Evolutionary conservation across 2,329 filamentous ascomycete genomes (phyloP).

Genomic region (Fusarium scirpi): DNA sequence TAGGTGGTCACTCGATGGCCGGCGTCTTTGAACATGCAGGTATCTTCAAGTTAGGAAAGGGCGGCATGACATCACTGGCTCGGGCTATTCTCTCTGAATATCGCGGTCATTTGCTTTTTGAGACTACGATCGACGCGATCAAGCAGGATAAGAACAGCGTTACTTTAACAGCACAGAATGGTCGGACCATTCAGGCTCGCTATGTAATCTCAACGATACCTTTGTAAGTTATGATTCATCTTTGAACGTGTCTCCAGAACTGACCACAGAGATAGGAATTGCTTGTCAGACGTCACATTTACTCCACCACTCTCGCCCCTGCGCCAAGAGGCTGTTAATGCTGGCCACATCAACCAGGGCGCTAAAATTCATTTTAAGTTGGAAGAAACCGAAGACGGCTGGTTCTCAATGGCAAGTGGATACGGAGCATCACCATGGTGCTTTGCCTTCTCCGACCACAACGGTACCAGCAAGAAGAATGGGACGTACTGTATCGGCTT

Average conservation of each 20-base stretch:
- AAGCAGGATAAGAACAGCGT: background rate
- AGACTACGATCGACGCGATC: background rate
- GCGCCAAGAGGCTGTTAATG: background rate
- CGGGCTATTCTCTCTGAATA: background rate
- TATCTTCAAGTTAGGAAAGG: background rate
- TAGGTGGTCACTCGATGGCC: constrained; percentile 26
- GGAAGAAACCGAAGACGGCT: accelerated
- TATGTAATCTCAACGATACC: background rate
- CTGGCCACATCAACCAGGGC: background rate
- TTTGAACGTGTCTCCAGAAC: too few species aligned
- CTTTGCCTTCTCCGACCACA: background rate
- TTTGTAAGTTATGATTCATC: background rate
- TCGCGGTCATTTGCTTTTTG: background rate
- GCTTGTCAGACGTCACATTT: background rate
- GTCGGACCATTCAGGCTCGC: background rate
- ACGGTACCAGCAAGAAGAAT: background rate
- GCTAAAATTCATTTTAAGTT: background rate
- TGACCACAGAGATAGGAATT: background rate
- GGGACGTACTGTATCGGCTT: background rate
- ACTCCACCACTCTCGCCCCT: background rate
- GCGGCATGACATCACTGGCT: background rate
- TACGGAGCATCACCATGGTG: background rate
- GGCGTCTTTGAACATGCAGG: constrained; percentile 23
- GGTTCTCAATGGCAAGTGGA: background rate
- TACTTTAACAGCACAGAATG: background rate